Evolutionary conservation across 2,329 filamentous ascomycete species (phyloP), one percentile per base, ranked within the genome.

Genomic region (Penicillium sclerotiorum): DNA sequence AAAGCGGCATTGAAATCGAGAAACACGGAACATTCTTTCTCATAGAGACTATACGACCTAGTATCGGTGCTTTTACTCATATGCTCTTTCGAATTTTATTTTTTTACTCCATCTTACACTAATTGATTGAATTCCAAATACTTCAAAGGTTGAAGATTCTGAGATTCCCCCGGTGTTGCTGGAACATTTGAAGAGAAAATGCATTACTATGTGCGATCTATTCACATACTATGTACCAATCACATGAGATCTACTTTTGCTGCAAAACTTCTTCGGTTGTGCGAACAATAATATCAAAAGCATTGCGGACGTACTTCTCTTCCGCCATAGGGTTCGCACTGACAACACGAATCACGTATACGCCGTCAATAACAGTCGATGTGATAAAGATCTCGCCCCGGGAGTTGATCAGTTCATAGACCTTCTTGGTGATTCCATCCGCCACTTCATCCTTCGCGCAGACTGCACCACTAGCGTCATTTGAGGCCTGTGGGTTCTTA

Each of bases 311-410:
- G 68, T 90, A 87, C 64, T 82, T 81, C 71, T 89, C 86, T 67
- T 93, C 85, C 0, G 86, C 83, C 33, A 82, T 76, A 20, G 81
- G 75, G 60, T 88, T 89, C 1, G 82, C 86, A 49, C 89, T 90
- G 18, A 93, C 87, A 30, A 96, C 83, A 0, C 93, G 80, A 53
- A 97, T 95, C 1, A 88, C 86, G 69, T 90, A 90, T 17, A 84
- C 77, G 1, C 84, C 88, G 8, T 82, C 83, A 11, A 95, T 79
- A 4, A 90, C 81, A 1, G 86, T 88, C 35, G 85, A 87, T 0
- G 91, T 96, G 20, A 96, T 74, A 71, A 90, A 96, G 48, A 95
- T 88, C 69, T 90, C 84, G 1, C 90, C 90, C 7, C 81, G 76
- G 3, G 77, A 76, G 61, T 95, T 93, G 22, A 96, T 80, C 20